Base-by-base conservation (phyloP, 306 rosid genomes). In the Pyrus betulifolia region DNA sequence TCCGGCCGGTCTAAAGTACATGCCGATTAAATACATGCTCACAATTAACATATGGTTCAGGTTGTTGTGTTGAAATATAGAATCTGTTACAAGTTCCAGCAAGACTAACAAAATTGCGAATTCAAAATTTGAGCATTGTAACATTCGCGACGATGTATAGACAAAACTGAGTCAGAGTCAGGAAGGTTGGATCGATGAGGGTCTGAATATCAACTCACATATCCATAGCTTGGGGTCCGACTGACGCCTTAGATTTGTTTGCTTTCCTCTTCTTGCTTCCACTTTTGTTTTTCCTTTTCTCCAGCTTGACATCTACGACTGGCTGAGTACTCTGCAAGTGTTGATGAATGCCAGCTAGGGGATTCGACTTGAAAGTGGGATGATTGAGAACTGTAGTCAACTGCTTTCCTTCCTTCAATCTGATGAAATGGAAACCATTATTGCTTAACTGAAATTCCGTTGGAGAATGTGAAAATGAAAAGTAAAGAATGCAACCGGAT, bases 311-410 rank as follows among this genome's bases (percentile, higher is more conserved):
- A 70, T 85, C 93, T 49, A 58, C 76, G 35, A 76, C 78, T 0
- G 97, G 96, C 70, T 87, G 97, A 64, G 90, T 88, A 49, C 78
- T 81, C 87, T 82, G 82, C 64, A 92, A 77, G 69, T 91, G 89
- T 63, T 84, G 86, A 68, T 79, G 70, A 70, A 90, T 85, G 77
- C 91, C 89, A 63, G 81, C 82, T n/a, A 87, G 18, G 31, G 97
- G 93, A 84, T 92, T 87, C 7, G 61, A 75, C 84, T 78, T 87
- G 88, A 88, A 89, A 14, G 70, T 63, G 17, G 87, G 88, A 82
- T 90, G 77, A 60, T 74, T 81, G 58, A 92, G 92, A 86, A 90
- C 86, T 5, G 76, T 74, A 54, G 63, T 81, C 82, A 92, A 44
- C 45, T 84, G 87, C 75, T 70, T 73, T 76, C 77, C 86, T 86